These are phyloP conservation scores for Cladosporium sp. DNA, from an alignment of 2,329 filamentous ascomycete genomes.

Conservation along the genomic window DNA sequence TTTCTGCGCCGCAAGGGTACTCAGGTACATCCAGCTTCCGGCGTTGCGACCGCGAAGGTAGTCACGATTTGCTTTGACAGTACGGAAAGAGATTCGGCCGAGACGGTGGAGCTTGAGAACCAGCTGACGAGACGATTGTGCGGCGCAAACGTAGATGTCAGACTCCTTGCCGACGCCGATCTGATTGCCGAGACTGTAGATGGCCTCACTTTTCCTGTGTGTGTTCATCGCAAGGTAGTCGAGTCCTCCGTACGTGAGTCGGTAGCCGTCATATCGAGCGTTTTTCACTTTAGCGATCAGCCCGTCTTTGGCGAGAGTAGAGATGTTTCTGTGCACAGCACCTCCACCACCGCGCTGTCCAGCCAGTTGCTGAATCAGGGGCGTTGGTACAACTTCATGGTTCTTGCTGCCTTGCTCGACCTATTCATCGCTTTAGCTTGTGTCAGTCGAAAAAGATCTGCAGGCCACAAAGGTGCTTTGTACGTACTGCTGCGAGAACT, in stretches of 20 bases:
- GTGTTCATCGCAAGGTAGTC: conserved; percentile 96
- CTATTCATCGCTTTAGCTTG: conserved; percentile 41
- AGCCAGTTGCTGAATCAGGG: conserved; percentile 77
- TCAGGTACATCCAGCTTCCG: conserved; percentile 98
- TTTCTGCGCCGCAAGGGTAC: conserved; percentile 82
- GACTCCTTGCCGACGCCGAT: conserved; percentile 97
- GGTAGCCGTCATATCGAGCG: conserved; percentile 94
- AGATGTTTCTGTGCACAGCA: conserved; percentile 81
- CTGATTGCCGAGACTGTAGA: conserved; percentile 90
- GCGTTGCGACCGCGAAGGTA: conserved; percentile 77
- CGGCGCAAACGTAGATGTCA: conserved; percentile 90
- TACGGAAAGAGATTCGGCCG: conserved; percentile 92
- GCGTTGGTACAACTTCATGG: conserved; percentile 91
- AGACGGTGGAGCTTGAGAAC: conserved; percentile 95
- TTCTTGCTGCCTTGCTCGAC: conserved; percentile 92
- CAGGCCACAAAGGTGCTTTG: conserved; percentile 7
- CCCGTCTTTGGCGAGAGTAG: conserved; percentile 81
- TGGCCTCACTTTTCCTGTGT: conserved; percentile 68
- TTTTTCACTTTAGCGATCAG: conserved; percentile 92
- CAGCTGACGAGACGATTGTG: conserved; percentile 66
- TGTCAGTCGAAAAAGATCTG: conserved; percentile 11
- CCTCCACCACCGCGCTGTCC: conserved; percentile 67
- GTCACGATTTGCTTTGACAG: conserved; percentile 91
- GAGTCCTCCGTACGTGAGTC: conserved; percentile 90
- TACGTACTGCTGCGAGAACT: conserved; percentile 77